Base-by-base conservation (phyloP, 495 filamentous ascomycete genomes). In the Xylaria palmicola region DNA sequence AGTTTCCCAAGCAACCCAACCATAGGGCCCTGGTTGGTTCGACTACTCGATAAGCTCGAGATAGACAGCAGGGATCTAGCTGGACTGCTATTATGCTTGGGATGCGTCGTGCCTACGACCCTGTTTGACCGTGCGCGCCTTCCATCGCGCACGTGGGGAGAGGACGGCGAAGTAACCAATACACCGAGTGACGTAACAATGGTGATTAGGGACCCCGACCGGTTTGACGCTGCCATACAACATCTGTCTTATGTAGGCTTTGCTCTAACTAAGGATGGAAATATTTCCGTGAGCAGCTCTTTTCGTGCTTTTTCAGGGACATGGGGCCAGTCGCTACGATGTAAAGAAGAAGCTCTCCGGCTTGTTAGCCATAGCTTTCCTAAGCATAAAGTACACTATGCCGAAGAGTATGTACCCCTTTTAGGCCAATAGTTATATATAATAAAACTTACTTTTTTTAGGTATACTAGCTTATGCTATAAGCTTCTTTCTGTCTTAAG, bases 321-420 rank as follows among this genome's bases (percentile, higher is more conserved):
- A 20, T 47, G 22, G 22, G 22, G 43, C 24, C 43, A 27, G n/a
- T 24, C 24, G 8, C 8, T 9, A 19, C 40, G 22, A 27, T 53
- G 20, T 13, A 43, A 40, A n/a, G 51, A 47, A 9, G 51, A 56
- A 20, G 43, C 60, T 12, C 13, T 62, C 27, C 36, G 34, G 20
- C 47, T 62, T 12, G 20, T 62, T 20, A 47, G 50, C 6, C 60
- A 62, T 32, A 34, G n/a, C 12, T 62, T 56, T 50, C 60, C 60
- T 32, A 47, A 47, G 43, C 43, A 47, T 24, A 47, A 47, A 24
- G 27, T n/a, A 47, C 43, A 62, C 47, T 34, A 56, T 0, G 32
- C 9, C 24, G 13, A 30, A 6, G 20, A 24, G 43, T 26, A 56
- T 29, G 40, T 57, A 9, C 51, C 20, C 12, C 20, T 3, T 0